These are phyloP conservation scores for Saccharomycopsis hybrid DNA, from an alignment of 1,139 yeast species.

Conservation along the genomic window DNA sequence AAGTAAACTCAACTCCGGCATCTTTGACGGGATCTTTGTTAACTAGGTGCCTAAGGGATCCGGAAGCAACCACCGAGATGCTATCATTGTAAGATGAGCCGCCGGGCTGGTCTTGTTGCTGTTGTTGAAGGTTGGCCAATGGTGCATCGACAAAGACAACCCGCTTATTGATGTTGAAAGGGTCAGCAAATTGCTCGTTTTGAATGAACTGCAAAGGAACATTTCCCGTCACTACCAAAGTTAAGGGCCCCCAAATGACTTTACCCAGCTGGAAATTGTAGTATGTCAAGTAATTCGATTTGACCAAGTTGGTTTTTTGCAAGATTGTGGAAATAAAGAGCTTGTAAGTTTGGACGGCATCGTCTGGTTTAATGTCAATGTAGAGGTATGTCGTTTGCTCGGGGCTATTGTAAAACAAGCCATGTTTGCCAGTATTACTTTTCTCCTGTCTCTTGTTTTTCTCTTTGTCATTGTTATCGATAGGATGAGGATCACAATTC, in stretches of 20 bases:
- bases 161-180: constrained; percentile 23
- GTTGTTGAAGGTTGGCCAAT: constrained; percentile 18
- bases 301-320: background rate
- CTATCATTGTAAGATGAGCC: constrained; percentile 3
- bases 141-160: constrained; percentile 35
- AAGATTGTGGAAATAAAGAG: constrained; percentile 4
- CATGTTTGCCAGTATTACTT: constrained; percentile 25
- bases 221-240: constrained; percentile 19
- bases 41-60: constrained; percentile 20
- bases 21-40: background rate
- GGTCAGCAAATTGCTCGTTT: constrained; percentile 8
- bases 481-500: constrained; percentile 27
- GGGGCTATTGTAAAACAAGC: constrained; percentile 40
- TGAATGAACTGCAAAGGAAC: constrained; percentile 16
- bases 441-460: too few relatives aligned
- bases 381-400: constrained; percentile 37
- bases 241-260: constrained; percentile 15
- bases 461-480: background rate
- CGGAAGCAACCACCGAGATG: constrained; percentile 18
- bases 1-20: background rate
- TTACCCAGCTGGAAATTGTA: constrained; percentile 7
- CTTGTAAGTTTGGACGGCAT: constrained; percentile 21
- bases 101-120: background rate
- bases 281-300: constrained; percentile 7
- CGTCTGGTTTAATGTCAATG: constrained; percentile 43